Evolutionary conservation across 495 filamentous ascomycete genomes (phyloP), one percentile per base, ranked within the genome.

Genomic region (Neurospora intermedia): DNA sequence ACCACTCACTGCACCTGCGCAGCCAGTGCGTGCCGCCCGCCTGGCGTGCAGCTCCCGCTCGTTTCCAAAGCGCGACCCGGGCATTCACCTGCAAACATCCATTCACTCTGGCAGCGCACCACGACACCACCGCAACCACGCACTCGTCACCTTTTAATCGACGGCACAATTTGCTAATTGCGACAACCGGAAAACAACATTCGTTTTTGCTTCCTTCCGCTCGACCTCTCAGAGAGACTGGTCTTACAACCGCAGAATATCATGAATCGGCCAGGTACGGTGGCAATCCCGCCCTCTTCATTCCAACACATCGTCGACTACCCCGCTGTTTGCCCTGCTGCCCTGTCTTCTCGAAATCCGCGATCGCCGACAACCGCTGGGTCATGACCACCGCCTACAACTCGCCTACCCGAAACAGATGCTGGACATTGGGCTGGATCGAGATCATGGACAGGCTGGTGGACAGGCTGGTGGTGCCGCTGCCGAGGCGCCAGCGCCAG

Each of bases 211-310:
- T 35, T 31, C 27, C 43, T 72, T 35, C 6, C 18, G 31, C 69
- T 54, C 39, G 38, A 45, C 72, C 40, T 59, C 48, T 42, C 38
- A 39, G 62, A 42, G 46, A 20, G 5, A 69, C 69, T 54, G 69
- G 70, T 43, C 42, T n/a, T 27, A 16, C 73, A 76, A 66, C 27
- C 54, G 31, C 54, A 66, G 27, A 35, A 66, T 35, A 84, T 81
- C 78, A 88, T 88, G 87, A 88, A 88, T 82, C 83, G 87, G 79
- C 83, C 85, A 88, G 87, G 87, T 88, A 88, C 70, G 79, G 72
- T 74, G 74, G 74, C 76, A 46, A 48, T 42, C 54, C 71, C 71
- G 77, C 76, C 76, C 78, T 76, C 72, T 76, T 78, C 73, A 40
- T 70, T 76, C 72, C 74, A 46, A 74, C 70, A 70, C 59, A 62